Base-by-base conservation (phyloP, 2,329 filamentous ascomycete species). In the Elsinoe ampelina region DNA sequence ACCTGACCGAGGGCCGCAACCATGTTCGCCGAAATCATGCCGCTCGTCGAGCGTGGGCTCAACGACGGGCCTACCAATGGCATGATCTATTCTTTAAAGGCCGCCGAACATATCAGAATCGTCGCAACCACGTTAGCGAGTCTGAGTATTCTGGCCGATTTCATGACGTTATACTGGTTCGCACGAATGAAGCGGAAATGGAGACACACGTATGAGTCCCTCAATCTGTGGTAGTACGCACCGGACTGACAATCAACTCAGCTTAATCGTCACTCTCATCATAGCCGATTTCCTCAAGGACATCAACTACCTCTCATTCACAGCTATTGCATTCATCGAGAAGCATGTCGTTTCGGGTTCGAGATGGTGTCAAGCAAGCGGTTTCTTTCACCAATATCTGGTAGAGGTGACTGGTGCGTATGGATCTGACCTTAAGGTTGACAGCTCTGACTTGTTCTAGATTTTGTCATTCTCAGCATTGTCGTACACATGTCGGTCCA, bases 221-320 rank as follows among this genome's bases (percentile, higher is more conserved):
- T 5, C 7, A 30, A 7, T 8, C 7, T 5, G 26, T 30, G 26
- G 26, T 7, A 30, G 3, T 7, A 30, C 26, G 26, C 26, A 30
- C 26, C 7, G 4, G 7, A 30, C 35, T 5, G 17, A 45, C n/a
- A 41, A 60, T 39, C 47, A 60, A n/a, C 26, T 11, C 60, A 87
- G 85, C 60, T 75, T 89, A 58, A 84, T 89, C 61, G 83, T 89
- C 77, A 69, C 88, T 39, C 73, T 89, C 15, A 82, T 89, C 43
- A 78, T 81, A 59, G 84, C 83, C 62, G 84, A 88, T 68, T 77
- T 86, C 65, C 77, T 83, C 67, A 85, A 86, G 67, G 77, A 81
- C 1, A 66, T 81, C 3, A 86, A 82, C 78, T 80, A 85, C 59
- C 76, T 87, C 60, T 68, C 86, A 48, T 84, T 82, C 61, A 78